phyloP scores from a whole-genome alignment of 163 green algal species.

The Scenedesmus sp. region DNA sequence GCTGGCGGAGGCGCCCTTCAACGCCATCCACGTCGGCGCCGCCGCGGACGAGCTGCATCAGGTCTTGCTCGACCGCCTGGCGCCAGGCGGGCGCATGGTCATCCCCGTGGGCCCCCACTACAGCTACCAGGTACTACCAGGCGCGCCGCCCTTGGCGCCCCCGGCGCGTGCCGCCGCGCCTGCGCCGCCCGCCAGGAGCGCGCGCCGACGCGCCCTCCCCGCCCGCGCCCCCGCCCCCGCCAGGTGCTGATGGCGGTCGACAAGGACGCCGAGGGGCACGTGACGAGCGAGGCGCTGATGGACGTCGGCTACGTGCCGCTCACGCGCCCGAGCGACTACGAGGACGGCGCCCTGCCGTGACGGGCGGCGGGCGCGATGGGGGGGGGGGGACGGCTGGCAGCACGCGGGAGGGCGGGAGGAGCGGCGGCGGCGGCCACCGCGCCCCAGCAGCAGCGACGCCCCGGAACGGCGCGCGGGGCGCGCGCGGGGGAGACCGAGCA shows the following conservation, averaged over 20 bases:
- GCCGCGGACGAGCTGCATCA: conserved; percentile 71
- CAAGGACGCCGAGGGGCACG: conserved; percentile 59
- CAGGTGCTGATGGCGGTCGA: conserved; percentile 75
- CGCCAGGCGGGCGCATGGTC: conserved; percentile 81
- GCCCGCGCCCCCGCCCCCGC: too few relatives aligned
- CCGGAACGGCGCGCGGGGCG: too few relatives aligned
- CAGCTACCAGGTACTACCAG: conserved; percentile 49
- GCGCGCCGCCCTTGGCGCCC: too few relatives aligned
- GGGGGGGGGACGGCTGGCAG: too few relatives aligned
- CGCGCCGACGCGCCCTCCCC: too few relatives aligned
- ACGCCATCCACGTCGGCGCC: conserved; percentile 91
- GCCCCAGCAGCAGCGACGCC: too few relatives aligned
- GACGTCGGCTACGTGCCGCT: conserved; percentile 75
- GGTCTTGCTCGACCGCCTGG: conserved; percentile 77
- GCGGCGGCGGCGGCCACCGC: too few relatives aligned
- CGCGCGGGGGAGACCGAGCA: too few relatives aligned
- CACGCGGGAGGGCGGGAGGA: too few relatives aligned
- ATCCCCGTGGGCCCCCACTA: conserved; percentile 75
- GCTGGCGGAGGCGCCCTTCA: conserved; percentile 59
- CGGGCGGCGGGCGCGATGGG: too few relatives aligned
- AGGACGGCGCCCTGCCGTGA: conserved; percentile 45
- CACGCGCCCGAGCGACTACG: conserved; percentile 53
- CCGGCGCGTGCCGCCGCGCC: too few relatives aligned
- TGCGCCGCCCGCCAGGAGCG: too few relatives aligned
- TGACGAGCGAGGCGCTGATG: conserved; percentile 53